A percentile compares a stretch with the other conserved stretches of the same genome.
Evolutionary conservation across 2,329 filamentous ascomycete genomes (phyloP).

Genomic region (Penicillium sp.): DNA sequence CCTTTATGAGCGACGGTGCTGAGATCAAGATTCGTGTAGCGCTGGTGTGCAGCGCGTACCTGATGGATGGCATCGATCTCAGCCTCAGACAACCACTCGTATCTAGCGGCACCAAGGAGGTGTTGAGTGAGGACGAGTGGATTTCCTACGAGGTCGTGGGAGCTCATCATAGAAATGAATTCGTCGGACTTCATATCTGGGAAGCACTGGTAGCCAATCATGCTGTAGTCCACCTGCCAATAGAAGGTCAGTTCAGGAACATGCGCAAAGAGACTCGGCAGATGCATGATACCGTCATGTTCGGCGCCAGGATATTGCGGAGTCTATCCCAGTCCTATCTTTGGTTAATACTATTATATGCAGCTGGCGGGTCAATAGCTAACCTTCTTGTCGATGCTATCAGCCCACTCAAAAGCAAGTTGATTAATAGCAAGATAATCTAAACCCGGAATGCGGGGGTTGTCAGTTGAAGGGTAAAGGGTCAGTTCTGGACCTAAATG

Average conservation of each 20-base stretch:
- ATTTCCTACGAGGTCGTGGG: constrained; percentile 14
- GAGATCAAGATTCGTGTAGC: constrained; percentile 49
- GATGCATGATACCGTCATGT: constrained; percentile 1
- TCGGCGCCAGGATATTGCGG: constrained; percentile 3
- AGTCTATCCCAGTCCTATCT: constrained; percentile 8
- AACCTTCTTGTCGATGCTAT: constrained; percentile 11
- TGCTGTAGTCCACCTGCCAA: constrained; percentile 11
- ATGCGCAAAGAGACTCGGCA: not conserved
- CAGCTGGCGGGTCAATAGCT: not conserved
- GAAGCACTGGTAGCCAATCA: constrained; percentile 7
- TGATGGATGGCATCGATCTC: constrained; percentile 56
- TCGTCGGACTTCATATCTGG: constrained; percentile 5
- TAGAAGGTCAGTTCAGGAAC: not conserved
- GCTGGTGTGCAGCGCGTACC: constrained; percentile 58
- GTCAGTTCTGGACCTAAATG: no score
- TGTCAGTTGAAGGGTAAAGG: not conserved
- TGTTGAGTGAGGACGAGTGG: constrained; percentile 19
- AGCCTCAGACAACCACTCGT: not conserved
- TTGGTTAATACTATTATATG: not conserved
- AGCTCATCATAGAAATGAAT: constrained; percentile 12
- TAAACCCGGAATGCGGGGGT: not conserved
- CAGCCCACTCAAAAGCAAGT: constrained; percentile 11
- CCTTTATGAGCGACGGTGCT: constrained; percentile 52
- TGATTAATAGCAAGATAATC: not conserved
- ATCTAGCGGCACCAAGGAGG: constrained; percentile 13